A percentile compares a stretch with the other conserved stretches of the same genome.
phyloP scores from a whole-genome alignment of 495 filamentous ascomycete genomes.

The Annulohypoxylon nitens region DNA sequence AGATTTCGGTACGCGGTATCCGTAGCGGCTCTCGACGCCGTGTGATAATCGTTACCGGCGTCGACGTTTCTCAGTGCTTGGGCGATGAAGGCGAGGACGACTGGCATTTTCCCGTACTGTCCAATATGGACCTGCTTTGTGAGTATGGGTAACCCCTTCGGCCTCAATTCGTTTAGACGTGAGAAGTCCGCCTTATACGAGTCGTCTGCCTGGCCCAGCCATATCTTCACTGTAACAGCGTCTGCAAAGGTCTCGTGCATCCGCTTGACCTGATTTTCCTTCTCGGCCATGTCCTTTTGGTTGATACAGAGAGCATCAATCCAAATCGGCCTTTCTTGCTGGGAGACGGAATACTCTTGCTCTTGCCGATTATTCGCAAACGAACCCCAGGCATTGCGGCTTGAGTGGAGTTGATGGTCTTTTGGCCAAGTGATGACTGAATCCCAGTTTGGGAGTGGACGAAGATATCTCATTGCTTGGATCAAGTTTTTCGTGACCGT shows the following conservation, averaged over 20 bases:
- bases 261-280: constrained; percentile 42
- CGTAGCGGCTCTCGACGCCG: constrained; percentile 20
- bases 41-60: constrained; percentile 21
- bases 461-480: constrained; percentile 38
- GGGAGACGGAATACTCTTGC: constrained; percentile 18
- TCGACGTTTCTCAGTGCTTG: constrained; percentile 35
- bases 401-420: constrained; percentile 34
- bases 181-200: constrained; percentile 1
- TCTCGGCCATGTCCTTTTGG: constrained; percentile 47
- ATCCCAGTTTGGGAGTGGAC: constrained; percentile 34
- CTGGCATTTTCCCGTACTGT: constrained; percentile 32
- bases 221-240: constrained; percentile 31
- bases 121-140: constrained; percentile 3
- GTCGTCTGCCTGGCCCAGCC: constrained; percentile 30
- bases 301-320: constrained; percentile 55
- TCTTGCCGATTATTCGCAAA: constrained; percentile 34
- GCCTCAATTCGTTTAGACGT: neutral
- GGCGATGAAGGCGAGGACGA: constrained; percentile 34
- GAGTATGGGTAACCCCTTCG: neutral
- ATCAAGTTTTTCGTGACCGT: constrained; percentile 35
- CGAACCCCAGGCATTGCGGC: constrained; percentile 29
- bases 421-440: constrained; percentile 33
- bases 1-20: constrained; percentile 27
- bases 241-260: constrained; percentile 50
- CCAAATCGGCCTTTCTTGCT: constrained; percentile 45